phyloP scores from a whole-genome alignment of 2,329 filamentous ascomycete species.

The Colletotrichum tropicale region DNA sequence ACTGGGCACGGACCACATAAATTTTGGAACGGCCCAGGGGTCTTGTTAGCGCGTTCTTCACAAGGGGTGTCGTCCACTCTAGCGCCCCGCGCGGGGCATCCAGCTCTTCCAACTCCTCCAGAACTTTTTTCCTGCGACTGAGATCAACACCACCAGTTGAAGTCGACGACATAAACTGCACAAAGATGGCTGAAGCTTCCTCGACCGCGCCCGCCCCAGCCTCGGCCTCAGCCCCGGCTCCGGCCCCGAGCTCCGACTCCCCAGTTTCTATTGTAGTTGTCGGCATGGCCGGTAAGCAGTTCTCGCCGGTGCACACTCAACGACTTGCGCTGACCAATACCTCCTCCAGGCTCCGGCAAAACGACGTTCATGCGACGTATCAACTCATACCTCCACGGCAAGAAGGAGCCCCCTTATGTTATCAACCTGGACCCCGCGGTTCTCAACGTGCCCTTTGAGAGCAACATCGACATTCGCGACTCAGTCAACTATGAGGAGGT shows the following conservation, averaged over 20 bases:
- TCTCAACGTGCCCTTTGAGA: constrained; percentile 89
- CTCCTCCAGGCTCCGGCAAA: constrained; percentile 81
- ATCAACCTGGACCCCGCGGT: constrained; percentile 98
- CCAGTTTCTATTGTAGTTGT: constrained; percentile 90
- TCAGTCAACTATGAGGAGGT: constrained; percentile 99
- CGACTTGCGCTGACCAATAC: background rate
- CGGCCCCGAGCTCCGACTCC: constrained; percentile 38
- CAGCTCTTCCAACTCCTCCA: constrained; percentile 19
- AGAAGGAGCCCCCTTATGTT: constrained; percentile 86
- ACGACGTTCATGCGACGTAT: constrained; percentile 99
- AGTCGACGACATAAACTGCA: background rate
- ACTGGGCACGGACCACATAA: constrained; percentile 10
- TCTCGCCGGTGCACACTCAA: background rate
- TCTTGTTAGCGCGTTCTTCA: background rate
- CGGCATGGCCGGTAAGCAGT: constrained; percentile 83
- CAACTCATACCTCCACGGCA: constrained; percentile 86
- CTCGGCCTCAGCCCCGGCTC: constrained; percentile 22
- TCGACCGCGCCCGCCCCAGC: constrained; percentile 21
- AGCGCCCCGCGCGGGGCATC: constrained; percentile 19
- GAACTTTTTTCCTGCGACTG: constrained; percentile 20
- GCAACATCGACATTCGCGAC: constrained; percentile 98
- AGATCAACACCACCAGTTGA: background rate
- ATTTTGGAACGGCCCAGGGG: background rate
- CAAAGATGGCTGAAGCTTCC: constrained; percentile 24
- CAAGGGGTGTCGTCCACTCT: constrained; percentile 1